Evolutionary conservation across 345 rosid species (phyloP).

Genomic region (Firmiana major): DNA sequence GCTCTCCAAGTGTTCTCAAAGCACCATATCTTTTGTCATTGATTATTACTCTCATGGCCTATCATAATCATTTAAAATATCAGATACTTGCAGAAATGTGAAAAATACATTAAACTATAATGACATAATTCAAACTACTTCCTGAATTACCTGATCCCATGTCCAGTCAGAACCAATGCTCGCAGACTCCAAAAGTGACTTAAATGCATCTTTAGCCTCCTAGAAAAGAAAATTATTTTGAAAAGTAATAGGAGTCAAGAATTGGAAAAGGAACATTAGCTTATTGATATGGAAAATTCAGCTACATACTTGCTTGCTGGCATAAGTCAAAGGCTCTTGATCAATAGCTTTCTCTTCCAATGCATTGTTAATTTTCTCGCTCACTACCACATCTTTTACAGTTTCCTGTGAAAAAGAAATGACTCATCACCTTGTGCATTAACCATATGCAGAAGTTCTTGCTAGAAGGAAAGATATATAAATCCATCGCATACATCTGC

Average conservation of each 20-base stretch:
- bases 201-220: conserved; percentile 87
- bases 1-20: conserved; percentile 88
- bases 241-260: conserved; percentile 9
- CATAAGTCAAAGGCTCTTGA: conserved; percentile 49
- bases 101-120: not conserved
- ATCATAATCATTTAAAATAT: conserved; percentile 15
- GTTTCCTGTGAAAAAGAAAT: conserved; percentile 39
- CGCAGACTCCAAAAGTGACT: conserved; percentile 72
- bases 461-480: not conserved
- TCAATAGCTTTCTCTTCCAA: conserved; percentile 56
- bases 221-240: conserved; percentile 21
- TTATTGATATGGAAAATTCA: conserved; percentile 3
- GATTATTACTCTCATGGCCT: conserved; percentile 89
- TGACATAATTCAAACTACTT: conserved; percentile 8
- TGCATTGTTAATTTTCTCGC: conserved; percentile 40
- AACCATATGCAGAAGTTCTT: conserved; percentile 12
- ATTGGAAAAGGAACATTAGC: conserved; percentile 15
- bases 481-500: conserved; percentile 30
- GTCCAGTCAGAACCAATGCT: conserved; percentile 91
- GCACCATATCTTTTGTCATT: conserved; percentile 91
- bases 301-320: conserved; percentile 61
- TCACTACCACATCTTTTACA: conserved; percentile 32
- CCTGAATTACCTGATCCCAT: conserved; percentile 86
- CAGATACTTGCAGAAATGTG: not conserved
- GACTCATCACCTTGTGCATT: conserved; percentile 8